These are phyloP conservation scores for Blumeriella jaapii DNA, from an alignment of 2,329 filamentous ascomycete genomes.

Conservation along the genomic window DNA sequence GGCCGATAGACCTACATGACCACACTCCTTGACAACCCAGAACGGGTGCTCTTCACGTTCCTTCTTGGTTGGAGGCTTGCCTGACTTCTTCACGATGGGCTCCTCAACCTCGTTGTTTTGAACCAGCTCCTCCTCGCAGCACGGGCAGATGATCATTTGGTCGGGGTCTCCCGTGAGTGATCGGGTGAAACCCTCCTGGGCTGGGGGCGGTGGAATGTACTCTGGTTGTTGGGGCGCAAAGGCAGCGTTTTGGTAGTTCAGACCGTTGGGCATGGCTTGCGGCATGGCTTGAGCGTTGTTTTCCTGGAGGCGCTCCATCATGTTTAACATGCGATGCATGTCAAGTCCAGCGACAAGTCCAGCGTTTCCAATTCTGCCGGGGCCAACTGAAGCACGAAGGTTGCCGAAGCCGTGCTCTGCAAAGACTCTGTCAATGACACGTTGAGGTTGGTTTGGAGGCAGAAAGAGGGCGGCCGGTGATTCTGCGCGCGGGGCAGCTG, in stretches of 20 bases:
- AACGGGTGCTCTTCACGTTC: slow-evolving; percentile 66
- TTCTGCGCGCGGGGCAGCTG: slow-evolving; percentile 2
- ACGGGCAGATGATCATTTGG: slow-evolving; percentile 68
- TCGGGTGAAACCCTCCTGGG: slow-evolving; percentile 70
- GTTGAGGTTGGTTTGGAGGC: slow-evolving; percentile 4
- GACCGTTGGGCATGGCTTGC: slow-evolving; percentile 17
- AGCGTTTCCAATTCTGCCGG: not conserved
- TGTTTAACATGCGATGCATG: not conserved
- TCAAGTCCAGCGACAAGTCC: not conserved
- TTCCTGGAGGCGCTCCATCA: too few relatives aligned
- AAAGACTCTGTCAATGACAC: slow-evolving; percentile 5
- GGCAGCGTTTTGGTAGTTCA: slow-evolving; percentile 22
- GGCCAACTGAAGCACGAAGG: not conserved
- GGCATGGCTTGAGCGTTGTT: slow-evolving; percentile 6
- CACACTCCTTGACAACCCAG: slow-evolving; percentile 83
- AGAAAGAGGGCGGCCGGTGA: slow-evolving; percentile 9
- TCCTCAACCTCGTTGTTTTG: slow-evolving; percentile 39
- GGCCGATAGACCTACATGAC: slow-evolving; percentile 58
- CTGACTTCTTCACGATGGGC: slow-evolving; percentile 29
- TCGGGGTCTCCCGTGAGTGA: slow-evolving; percentile 62
- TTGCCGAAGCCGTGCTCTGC: not conserved
- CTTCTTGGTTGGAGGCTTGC: slow-evolving; percentile 38
- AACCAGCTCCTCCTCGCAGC: slow-evolving; percentile 75
- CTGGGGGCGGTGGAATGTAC: slow-evolving; percentile 32
- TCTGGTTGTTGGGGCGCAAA: slow-evolving; percentile 22